Evolutionary conservation across 2,329 filamentous ascomycete species (phyloP).

Genomic region (Metarhizium brunneum): DNA sequence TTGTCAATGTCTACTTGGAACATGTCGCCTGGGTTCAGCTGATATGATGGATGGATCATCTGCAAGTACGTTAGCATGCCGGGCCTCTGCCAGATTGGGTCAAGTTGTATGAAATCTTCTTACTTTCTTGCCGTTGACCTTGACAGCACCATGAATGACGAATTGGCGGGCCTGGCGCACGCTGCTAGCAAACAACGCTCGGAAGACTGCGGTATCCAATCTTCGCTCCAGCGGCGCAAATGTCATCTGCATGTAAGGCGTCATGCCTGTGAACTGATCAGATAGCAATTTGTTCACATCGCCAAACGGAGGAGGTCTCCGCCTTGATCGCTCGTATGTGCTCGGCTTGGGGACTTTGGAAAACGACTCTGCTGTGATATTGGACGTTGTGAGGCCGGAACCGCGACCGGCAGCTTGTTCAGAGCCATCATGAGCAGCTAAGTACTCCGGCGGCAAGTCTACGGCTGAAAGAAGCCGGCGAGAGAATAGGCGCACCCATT

Average conservation of each 20-base stretch:
- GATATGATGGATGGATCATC: conserved; percentile 90
- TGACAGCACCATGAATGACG: conserved; percentile 85
- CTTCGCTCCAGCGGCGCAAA: conserved; percentile 86
- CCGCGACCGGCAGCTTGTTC: conserved; percentile 77
- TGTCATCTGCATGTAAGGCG: conserved; percentile 93
- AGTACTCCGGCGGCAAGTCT: conserved; percentile 71
- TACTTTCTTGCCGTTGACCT: conserved; percentile 94
- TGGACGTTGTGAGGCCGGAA: conserved; percentile 46
- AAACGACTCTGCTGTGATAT: conserved; percentile 23
- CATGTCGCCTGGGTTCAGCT: conserved; percentile 94
- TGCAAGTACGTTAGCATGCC: conserved; percentile 25
- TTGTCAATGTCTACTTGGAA: conserved; percentile 89
- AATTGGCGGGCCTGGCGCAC: conserved; percentile 89
- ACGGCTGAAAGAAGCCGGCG: conserved; percentile 73
- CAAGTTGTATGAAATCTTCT: conserved; percentile 9
- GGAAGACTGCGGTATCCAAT: conserved; percentile 88
- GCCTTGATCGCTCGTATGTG: conserved; percentile 9
- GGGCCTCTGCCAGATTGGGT: background rate
- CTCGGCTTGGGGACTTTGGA: conserved; percentile 19
- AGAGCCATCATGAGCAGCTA: conserved; percentile 74
- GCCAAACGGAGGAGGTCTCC: conserved; percentile 14
- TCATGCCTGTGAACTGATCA: conserved; percentile 36
- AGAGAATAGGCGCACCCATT: conserved; percentile 91
- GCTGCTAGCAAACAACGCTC: conserved; percentile 89
- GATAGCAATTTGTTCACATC: conserved; percentile 24